Evolutionary conservation across 352 stramenopile species (phyloP), one percentile per base, ranked within the genome.

Genomic region (Phytopythium cucurbitacearum): DNA sequence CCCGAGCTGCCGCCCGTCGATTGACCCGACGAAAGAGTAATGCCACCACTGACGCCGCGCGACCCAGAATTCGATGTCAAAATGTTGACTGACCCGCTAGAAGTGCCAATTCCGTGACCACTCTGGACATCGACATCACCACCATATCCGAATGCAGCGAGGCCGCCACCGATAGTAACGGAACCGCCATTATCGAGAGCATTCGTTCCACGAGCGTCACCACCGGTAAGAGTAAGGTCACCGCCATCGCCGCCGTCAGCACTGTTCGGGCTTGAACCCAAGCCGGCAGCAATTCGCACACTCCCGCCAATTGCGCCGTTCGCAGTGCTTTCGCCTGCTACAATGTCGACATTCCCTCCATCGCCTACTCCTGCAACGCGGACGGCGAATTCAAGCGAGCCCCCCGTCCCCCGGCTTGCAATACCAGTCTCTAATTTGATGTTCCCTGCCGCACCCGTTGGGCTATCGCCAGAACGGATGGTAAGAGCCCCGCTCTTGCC

Each of bases 171-270:
- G n/a, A 97, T 32, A 33, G 55, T 68, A 44, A 98, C 70, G 48
- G 79, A 74, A 38, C 89, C 93, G 16, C 91, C 93, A 59, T 97
- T 94, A 61, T 98, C 89, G 55, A 92, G 71, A 2, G 69, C 60
- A 44, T 91, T 91, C 53, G 80, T 82, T 40, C 94, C 94, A 62
- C 89, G 85, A 33, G 82, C 90, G 67, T 95, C 77, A 21, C 94
- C 94, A 47, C 91, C 92, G 15, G 62, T 65, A 35, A 98, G 73
- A 21, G 72, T 62, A 32, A 98, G 62, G 47, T 80, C 69, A 33
- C 92, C 91, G 16, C 94, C 94, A 56, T 97, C 86, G 48, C 94
- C 94, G 54, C 93, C 94, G 60, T 98, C 94, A 28, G 67, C 84
- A 6, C 76, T 69, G 64, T 97, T 82, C 41, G 83, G 76, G 47